Base-by-base conservation (phyloP, 2,329 filamentous ascomycete species). In the Botrytis pseudocinerea region DNA sequence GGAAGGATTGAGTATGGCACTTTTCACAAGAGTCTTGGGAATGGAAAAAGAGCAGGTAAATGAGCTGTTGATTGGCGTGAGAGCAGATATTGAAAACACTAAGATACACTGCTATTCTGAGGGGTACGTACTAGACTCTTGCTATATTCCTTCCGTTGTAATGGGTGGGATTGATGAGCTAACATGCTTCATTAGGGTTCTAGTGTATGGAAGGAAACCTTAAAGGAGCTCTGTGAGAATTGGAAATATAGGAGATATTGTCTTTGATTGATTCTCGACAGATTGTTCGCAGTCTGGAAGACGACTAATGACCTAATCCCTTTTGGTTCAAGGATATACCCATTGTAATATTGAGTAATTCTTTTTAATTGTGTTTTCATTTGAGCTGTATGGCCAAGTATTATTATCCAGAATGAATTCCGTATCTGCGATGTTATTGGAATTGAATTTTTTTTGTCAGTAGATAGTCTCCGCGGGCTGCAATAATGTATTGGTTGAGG, bases 31-130 rank as follows among this genome's bases (percentile, higher is more conserved):
- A 5, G 78, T 72, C 48, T 77, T 74, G 71, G 75, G 75, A 16
- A 75, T 74, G 76, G 59, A 48, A 72, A 60, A 78, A 76, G 48
- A 82, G 74, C 71, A 80, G 16, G 70, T 81, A 74, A 32, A 81
- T 78, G 59, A 82, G 69, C 73, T 76, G 20, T 42, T 76, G 48
- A 35, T 46, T 25, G 59, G 46, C 2, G 76, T 77, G 25, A 73
- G 64, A 44, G 64, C 65, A 28, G 76, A 77, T 51, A 44, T 77
- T 10, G 73, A 74, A 61, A 62, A 74, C 25, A 74, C 35, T 2
- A 44, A 25, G 6, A 70, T 76, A 7, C 75, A 74, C 73, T 69
- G 66, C 28, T 77, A 76, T 70, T 61, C 68, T 1, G 54, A 70
- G 38, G 68, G 54, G 68, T 46, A 25, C 7, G 68, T 38, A 9